Percentiles rank a stretch among this genome's conserved stretches.
Evolutionary conservation across 2,329 filamentous ascomycete genomes (phyloP).

Genomic region (Trichoderma guizhouense): DNA sequence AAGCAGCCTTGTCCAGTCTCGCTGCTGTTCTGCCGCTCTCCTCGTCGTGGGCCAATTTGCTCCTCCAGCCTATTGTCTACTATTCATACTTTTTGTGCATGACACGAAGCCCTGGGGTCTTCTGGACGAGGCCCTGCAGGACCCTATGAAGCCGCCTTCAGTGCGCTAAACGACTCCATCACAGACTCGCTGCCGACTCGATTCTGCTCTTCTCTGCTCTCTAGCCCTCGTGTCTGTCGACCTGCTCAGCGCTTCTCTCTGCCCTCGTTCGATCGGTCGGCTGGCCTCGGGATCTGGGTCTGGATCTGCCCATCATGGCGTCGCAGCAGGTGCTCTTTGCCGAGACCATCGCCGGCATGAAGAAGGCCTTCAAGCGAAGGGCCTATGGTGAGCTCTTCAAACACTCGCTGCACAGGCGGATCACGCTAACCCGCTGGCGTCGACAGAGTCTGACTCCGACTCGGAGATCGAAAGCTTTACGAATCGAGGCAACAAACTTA

Average conservation of each 20-base stretch:
- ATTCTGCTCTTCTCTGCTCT: neutral
- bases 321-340: constrained; percentile 60
- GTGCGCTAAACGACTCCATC: neutral
- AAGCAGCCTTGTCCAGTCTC: constrained; percentile 17
- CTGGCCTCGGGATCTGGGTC: neutral
- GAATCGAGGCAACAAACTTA: constrained; percentile 76
- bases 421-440: constrained; percentile 1
- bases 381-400: constrained; percentile 50
- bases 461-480: constrained; percentile 65
- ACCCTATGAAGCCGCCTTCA: constrained; percentile 1
- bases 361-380: constrained; percentile 63
- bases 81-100: neutral
- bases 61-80: neutral
- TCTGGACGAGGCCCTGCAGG: neutral
- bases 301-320: constrained; percentile 34
- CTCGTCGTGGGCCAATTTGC: constrained; percentile 15
- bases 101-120: neutral
- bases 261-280: constrained; percentile 8
- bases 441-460: constrained; percentile 73
- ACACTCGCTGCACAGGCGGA: neutral
- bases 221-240: neutral
- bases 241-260: neutral
- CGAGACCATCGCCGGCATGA: constrained; percentile 66
- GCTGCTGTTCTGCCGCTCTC: constrained; percentile 15
- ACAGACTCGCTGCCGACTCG: neutral